A percentile compares a stretch with the other conserved stretches of the same genome.
These are phyloP conservation scores for Zizania palustris DNA, from an alignment of 202 grass and related monocot species.

Conservation along the genomic window DNA sequence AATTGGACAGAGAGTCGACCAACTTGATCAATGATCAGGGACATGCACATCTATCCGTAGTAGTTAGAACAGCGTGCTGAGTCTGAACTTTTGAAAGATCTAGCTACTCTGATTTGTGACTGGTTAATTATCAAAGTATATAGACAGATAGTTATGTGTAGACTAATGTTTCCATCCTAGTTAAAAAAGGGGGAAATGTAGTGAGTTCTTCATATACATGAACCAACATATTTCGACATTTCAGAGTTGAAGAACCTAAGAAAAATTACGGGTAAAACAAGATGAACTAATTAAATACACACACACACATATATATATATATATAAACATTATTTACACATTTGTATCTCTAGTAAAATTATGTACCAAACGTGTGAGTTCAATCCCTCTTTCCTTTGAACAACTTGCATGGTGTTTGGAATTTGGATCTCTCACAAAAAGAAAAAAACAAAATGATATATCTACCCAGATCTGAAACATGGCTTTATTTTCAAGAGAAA, in stretches of 20 bases:
- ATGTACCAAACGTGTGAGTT: not conserved
- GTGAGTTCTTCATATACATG: not conserved
- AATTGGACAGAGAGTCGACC: not conserved
- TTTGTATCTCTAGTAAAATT: not conserved
- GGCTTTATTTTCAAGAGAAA: not conserved
- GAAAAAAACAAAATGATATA: not conserved
- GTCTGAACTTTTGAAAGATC: not conserved
- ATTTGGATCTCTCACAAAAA: not conserved
- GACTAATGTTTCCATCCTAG: no score
- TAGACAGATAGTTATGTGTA: not conserved
- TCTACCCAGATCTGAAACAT: not conserved
- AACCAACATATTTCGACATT: not conserved
- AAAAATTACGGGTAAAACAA: no score
- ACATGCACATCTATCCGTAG: not conserved
- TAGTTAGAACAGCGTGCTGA: no score
- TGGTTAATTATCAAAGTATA: not conserved
- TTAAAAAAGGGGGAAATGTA: not conserved
- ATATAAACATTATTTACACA: no score
- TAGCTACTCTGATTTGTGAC: not conserved
- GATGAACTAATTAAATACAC: no score
- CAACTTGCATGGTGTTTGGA: not conserved
- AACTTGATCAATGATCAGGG: not conserved
- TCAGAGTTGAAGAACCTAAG: not conserved
- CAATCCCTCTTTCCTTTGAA: not conserved
- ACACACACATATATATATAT: no score